These are phyloP conservation scores for Psilocybe subaeruginosa DNA, from an alignment of 768 basidiomycete species.

Conservation along the genomic window DNA sequence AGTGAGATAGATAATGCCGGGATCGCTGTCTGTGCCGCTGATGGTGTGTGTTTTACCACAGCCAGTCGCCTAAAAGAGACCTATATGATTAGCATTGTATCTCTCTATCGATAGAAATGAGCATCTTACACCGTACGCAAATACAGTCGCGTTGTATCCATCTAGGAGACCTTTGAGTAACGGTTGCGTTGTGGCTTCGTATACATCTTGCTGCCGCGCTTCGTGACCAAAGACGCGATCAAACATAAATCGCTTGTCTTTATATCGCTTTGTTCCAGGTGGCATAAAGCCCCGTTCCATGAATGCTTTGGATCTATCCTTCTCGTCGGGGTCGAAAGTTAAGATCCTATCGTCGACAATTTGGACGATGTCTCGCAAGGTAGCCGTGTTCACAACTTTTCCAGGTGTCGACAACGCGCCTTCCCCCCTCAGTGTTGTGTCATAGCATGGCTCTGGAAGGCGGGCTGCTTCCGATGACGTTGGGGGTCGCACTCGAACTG, in stretches of 20 bases:
- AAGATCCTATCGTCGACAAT: constrained; percentile 93
- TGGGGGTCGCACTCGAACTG: constrained; percentile 92
- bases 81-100: not conserved
- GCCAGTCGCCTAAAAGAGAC: constrained; percentile 84
- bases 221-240: constrained; percentile 89
- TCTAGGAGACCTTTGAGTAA: constrained; percentile 85
- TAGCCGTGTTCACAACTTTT: constrained; percentile 54
- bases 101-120: not conserved
- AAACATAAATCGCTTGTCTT: constrained; percentile 97
- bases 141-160: constrained; percentile 96
- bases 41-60: constrained; percentile 99
- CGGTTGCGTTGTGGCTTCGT: constrained; percentile 83
- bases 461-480: constrained; percentile 84
- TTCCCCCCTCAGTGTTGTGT: constrained; percentile 77
- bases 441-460: constrained; percentile 75
- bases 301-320: constrained; percentile 78
- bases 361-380: constrained; percentile 79
- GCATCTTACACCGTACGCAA: constrained; percentile 91
- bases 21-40: constrained; percentile 85
- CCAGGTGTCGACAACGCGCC: constrained; percentile 78
- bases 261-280: constrained; percentile 90
- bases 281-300: constrained; percentile 84
- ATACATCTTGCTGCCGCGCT: constrained; percentile 85
- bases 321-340: constrained; percentile 95
- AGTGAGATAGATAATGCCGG: constrained; percentile 94